Base-by-base conservation (phyloP, 1,284 basidiomycete species). In the Sanghuangporus sanghuang region DNA sequence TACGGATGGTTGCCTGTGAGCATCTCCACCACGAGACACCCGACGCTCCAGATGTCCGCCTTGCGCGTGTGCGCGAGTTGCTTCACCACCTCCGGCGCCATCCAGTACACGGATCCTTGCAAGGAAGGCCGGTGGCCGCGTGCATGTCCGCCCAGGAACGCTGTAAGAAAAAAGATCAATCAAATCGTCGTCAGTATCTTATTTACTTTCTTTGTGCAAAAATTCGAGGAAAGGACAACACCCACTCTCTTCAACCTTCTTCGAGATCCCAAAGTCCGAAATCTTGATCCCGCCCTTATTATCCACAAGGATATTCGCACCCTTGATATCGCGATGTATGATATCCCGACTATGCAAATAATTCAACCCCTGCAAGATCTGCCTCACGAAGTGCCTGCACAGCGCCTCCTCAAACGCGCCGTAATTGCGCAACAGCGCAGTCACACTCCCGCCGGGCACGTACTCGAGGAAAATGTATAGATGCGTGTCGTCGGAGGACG, bases 381-480 rank as follows among this genome's bases (percentile, higher is more conserved):
- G 97, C 11, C 92, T 84, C 36, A 96, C 92, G 76, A 98, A 99
- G 71, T 94, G 97, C 68, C 92, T 89, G 27, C 98, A 96, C 2
- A 99, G 83, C 0, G 90, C 84, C 73, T 99, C 96, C 72, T 98
- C 96, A 69, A 99, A 98, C 0, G 96, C 93, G 56, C 97, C 97
- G 71, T 98, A 99, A 71, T 91, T 98, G 67, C 89, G 87, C 23
- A 99, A 78, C 1, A 99, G 79, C 0, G 96, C 94, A 0, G 95
- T 90, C 44, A 99, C 95, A 1, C 95, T 97, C 16, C 97, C 97
- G 60, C 97, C 97, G 3, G 97, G 97, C 3, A 99, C 96, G 71
- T 99, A 99, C 76, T 99, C 96, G 68, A 99, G 79, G 82, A 99
- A 99, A 78, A 99, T 99, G 75, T 99, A 98, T 67, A 99, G 85